Evolutionary conservation across 805 yeast genomes (phyloP), one percentile per base, ranked within the genome.

Genomic region (Cyberlindnera amylophila): DNA sequence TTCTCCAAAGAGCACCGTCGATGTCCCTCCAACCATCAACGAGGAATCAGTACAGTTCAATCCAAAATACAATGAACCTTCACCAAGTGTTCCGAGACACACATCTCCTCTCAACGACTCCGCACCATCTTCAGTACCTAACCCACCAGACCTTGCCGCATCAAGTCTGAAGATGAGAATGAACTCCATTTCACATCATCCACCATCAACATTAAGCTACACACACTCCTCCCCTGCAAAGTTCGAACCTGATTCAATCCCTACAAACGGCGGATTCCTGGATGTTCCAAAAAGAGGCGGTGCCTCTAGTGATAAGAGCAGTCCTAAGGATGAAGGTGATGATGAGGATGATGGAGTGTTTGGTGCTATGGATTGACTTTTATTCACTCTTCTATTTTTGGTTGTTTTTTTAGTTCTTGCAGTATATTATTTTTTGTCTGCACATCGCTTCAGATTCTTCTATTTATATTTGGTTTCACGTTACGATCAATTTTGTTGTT

Each of bases 121-220:
- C 14, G 39, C 45, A 21, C 24, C 24, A n/a, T n/a, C n/a, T n/a
- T n/a, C n/a, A n/a, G n/a, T n/a, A n/a, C 9, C 24, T 9, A 21
- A 21, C 24, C 24, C 24, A 5, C 30, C 30, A 27, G 30, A 36
- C 26, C 18, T 16, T 27, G 27, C 15, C 9, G 41, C 33, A 8
- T 27, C 36, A 13, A 48, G 45, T 29, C 33, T 41, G 9, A 49
- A 62, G 17, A 44, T 58, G 34, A 57, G 78, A 49, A 65, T 71
- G 23, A 62, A 62, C 44, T 74, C 78, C 5, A 57, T 69, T 9
- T 66, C 74, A 6, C 74, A 68, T 40, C 64, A 67, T 39, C 77
- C 79, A 7, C 77, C 76, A 36, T 60, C 70, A 15, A 44, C 46
- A 7, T 41, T 44, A 17, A 38, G 50, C 16, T 33, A 32, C 24